Base-by-base conservation (phyloP, 352 stramenopile genomes). In the Thalassiosira hispida region DNA sequence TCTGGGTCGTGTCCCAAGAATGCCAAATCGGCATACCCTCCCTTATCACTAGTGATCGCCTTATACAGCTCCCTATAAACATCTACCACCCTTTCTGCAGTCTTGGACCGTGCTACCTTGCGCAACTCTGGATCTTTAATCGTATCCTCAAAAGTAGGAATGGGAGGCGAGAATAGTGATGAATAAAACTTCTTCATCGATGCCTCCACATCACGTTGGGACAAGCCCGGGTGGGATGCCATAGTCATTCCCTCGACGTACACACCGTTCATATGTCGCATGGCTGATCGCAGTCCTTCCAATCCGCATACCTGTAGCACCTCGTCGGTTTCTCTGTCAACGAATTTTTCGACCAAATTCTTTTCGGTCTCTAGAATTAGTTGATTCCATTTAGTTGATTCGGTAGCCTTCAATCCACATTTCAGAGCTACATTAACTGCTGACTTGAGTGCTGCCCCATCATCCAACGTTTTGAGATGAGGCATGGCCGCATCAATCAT, bases 111-210 rank as follows among this genome's bases (percentile, higher is more conserved):
- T 47, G 86, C 84, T 23, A 73, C 40, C 60, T 93, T 92, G 44
- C 84, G 71, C 20, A 91, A 60, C 18, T 83, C 74, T 40, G 86
- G 77, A 87, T 92, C 86, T 68, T 91, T 90, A 23, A 94, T 85
- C 1, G 49, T 78, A 52, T 83, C 84, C 67, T 92, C 87, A 62
- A 93, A 91, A 6, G 77, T 87, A 44, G 89, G 87, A 52, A 93
- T 82, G 0, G 85, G 87, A 16, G 87, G 85, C 25, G 82, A 87
- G 53, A 86, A 91, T 7, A 94, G 70, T 7, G 85, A 92, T 0
- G 79, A 77, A 56, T 92, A 91, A 72, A 94, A 94, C 20, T 91
- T 76, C 23, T 88, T 88, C 67, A 92, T 88, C 3, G 75, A 73
- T 3, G 9, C 56, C 35, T 90, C 70, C 9, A 91, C 65, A 8